Base-by-base conservation (phyloP, 441 rosid genomes). In the Arabidopsis hybrid region DNA sequence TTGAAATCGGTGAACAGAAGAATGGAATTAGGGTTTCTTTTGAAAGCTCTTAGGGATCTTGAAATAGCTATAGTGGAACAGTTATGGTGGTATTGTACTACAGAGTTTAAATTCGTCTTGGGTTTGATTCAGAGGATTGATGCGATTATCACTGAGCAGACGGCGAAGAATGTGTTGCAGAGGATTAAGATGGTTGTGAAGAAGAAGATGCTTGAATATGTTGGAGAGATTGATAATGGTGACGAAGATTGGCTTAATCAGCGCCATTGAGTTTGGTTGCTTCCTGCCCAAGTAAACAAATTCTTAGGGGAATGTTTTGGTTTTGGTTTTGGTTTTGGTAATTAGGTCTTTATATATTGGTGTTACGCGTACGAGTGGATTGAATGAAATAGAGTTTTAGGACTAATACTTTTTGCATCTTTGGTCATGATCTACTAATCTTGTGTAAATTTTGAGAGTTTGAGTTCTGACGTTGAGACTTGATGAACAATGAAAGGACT, bases 41-140 rank as follows among this genome's bases (percentile, higher is more conserved):
- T 4, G 17, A 36, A 4, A 4, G 12, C 46, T 14, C 12, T 65
- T 9, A 11, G 0, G 13, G 46, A 50, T 18, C 18, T 49, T 29
- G 69, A 50, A 9, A 7, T 0, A 0, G 1, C 18, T 65, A 18
- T 65, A 7, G 10, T 47, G 69, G 13, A 65, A 32, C 58, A 65
- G 35, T 47, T 49, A 12, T 9, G 34, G 5, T 47, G 58, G 69
- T 65, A 65, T 49, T 32, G 58, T 32, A 4, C 12, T 10, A n/a
- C 16, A 0, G 59, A 65, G 18, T 34, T 47, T 6, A 49, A 35
- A 50, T 65, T 65, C 0, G 59, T 65, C 34, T 65, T 21, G 8
- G 58, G 46, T 65, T 65, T 65, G 13, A 12, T 65, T 34, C 12
- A 34, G 31, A 49, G 58, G 17, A 49, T 65, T 31, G 11, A 35